Base-by-base conservation (phyloP, 1,139 yeast species). In the Dujonia santamariae region DNA sequence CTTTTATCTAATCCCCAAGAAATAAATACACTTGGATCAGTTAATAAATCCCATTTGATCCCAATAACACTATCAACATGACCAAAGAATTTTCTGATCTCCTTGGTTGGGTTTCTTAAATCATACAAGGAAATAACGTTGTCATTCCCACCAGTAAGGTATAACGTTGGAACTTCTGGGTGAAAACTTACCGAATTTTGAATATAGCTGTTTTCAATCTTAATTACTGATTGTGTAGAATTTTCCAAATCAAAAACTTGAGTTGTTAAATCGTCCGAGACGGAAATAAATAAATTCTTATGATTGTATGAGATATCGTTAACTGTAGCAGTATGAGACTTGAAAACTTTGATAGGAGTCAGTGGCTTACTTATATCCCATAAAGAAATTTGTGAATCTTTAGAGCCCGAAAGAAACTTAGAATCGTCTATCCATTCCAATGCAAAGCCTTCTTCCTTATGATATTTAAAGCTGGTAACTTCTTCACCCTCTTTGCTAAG, bases 181-280 rank as follows among this genome's bases (percentile, higher is more conserved):
- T 75, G 76, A 53, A 75, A 72, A 19, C 59, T 65, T 25, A 75
- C 66, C 8, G 75, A 60, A 43, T 72, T 74, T 36, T 75, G 75
- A 27, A 72, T 67, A 35, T 65, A 72, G 20, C 59, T 62, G 29
- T 64, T 65, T 18, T 63, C 61, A 22, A 74, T 58, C 32, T 65
- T 63, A 32, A 77, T 61, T 13, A 67, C 70, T 19, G 73, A 75
- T 28, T 49, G 61, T 45, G 45, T 60, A 46, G 34, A 58, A 11
- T 61, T 77, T 48, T 95, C 73, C 17, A 75, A 56, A 51, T 88
- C 97, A 47, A 76, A 82, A 27, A 88, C 61, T 35, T 76, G 78
- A 22, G 88, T 65, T 3, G 77, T 66, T 38, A 72, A 73, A 51
- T 84, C 95, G 51, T 85, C 95, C 6, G 87, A 71, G 5, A 76